Evolutionary conservation across 108 stramenopile genomes (phyloP).

Genomic region (Fistulifera pelliculosa): DNA sequence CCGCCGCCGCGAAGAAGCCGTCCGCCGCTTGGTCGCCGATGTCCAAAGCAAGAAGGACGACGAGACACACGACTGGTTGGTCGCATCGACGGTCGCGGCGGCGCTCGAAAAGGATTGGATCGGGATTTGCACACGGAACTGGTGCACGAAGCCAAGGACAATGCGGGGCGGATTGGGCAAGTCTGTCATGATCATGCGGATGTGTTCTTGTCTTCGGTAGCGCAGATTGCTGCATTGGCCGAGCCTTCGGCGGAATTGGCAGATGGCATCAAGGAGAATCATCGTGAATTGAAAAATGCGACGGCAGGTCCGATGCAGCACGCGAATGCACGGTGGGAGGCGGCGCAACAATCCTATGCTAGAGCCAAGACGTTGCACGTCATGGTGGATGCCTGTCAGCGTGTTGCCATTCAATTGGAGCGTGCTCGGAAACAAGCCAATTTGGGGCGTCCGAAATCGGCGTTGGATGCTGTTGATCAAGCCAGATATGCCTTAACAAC

Average conservation of each 20-base stretch:
- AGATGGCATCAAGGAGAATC: slow-evolving; percentile 45
- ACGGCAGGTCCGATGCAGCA: slow-evolving; percentile 68
- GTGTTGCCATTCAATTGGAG: slow-evolving; percentile 69
- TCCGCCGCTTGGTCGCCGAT: slow-evolving; percentile 72
- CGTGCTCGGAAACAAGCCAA: slow-evolving; percentile 64
- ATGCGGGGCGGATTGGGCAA: slow-evolving; percentile 50
- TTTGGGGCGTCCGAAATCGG: slow-evolving; percentile 67
- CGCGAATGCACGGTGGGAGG: slow-evolving; percentile 46
- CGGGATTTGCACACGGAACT: slow-evolving; percentile 72
- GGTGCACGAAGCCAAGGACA: slow-evolving; percentile 66
- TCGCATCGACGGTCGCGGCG: slow-evolving; percentile 69
- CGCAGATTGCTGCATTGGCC: slow-evolving; percentile 77
- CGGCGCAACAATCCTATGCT: slow-evolving; percentile 45
- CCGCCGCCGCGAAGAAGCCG: slow-evolving; percentile 77
- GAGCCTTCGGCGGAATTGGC: slow-evolving; percentile 64
- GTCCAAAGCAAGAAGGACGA: slow-evolving; percentile 32
- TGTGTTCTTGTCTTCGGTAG: slow-evolving; percentile 71
- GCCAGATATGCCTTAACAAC: slow-evolving; percentile 67
- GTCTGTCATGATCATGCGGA: slow-evolving; percentile 87
- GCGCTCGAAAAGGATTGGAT: slow-evolving; percentile 79
- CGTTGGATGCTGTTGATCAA: slow-evolving; percentile 81
- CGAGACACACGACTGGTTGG: slow-evolving; percentile 56
- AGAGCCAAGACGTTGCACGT: slow-evolving; percentile 55
- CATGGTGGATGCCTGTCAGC: slow-evolving; percentile 71
- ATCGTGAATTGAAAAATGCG: slow-evolving; percentile 56